Conservation (phyloP, 257 asterid species). For the Phtheirospermum japonicum region DNA sequence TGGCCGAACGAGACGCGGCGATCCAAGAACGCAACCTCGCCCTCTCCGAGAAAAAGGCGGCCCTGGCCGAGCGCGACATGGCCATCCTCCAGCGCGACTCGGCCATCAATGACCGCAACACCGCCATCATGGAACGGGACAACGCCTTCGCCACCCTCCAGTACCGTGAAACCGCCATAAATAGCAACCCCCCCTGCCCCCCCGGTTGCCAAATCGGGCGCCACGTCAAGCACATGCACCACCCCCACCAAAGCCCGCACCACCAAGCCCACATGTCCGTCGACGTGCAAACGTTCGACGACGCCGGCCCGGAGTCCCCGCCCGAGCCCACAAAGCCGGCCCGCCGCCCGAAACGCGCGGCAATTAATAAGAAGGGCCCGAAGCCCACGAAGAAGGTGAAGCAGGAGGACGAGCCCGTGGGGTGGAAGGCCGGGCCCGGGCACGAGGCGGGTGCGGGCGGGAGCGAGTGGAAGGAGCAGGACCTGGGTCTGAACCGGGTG, state of each 20-base stretch:
- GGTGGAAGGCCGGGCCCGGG: slow-evolving; percentile 32
- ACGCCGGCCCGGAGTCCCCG: slow-evolving; percentile 48
- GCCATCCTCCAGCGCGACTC: slow-evolving; percentile 86
- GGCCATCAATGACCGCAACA: slow-evolving; percentile 80
- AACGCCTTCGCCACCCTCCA: slow-evolving; percentile 85
- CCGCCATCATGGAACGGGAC: slow-evolving; percentile 84
- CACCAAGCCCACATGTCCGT: slow-evolving; percentile 39
- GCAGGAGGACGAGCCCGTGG: neutral
- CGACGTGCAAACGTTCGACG: slow-evolving; percentile 42
- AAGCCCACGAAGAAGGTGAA: slow-evolving; percentile 25
- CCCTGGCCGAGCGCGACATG: slow-evolving; percentile 86
- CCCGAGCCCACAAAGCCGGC: slow-evolving; percentile 58
- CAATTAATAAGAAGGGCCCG: slow-evolving; percentile 43
- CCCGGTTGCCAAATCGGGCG: slow-evolving; percentile 73
- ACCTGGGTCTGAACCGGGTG: slow-evolving; percentile 84
- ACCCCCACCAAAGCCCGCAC: slow-evolving; percentile 58
- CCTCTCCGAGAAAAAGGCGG: slow-evolving; percentile 84
- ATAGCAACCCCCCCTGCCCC: slow-evolving; percentile 48
- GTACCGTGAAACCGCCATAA: slow-evolving; percentile 50
- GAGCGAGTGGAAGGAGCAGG: slow-evolving; percentile 90
- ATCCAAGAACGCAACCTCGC: slow-evolving; percentile 89
- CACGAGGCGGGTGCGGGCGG: neutral
- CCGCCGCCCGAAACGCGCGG: slow-evolving; percentile 54
- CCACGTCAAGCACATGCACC: slow-evolving; percentile 75
- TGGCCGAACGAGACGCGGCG: slow-evolving; percentile 96